Conservation (phyloP, 169 alveolate species). For the Eimeria tenella region DNA sequence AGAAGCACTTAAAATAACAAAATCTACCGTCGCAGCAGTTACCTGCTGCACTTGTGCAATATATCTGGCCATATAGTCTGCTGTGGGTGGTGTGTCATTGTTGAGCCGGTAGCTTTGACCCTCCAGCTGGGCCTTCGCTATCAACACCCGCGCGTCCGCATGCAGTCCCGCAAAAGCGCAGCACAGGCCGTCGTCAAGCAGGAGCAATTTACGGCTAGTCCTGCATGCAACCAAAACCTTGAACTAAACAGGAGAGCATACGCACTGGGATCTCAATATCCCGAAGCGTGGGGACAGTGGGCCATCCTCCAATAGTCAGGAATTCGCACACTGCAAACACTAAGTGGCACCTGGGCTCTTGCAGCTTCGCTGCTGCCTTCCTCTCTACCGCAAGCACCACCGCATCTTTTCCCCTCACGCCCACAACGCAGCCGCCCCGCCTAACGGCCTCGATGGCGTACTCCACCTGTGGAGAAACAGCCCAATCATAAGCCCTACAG, state of each 20-base stretch:
- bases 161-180: conserved; percentile 99
- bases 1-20: background rate
- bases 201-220: conserved; percentile 94
- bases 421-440: conserved; percentile 97
- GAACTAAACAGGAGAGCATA: background rate
- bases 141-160: conserved; percentile 99
- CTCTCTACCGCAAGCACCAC: conserved; percentile 98
- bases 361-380: conserved; percentile 96
- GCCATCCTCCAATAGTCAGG: background rate
- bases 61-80: conserved; percentile 96
- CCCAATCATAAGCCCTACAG: background rate
- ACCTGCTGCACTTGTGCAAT: conserved; percentile 96
- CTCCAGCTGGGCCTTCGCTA: conserved; percentile 97
- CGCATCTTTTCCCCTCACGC: conserved; percentile 96
- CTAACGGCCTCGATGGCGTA: conserved; percentile 99
- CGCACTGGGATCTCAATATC: no score
- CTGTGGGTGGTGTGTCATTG: conserved; percentile 97
- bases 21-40: background rate
- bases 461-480: conserved; percentile 90
- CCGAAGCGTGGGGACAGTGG: background rate
- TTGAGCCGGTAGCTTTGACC: conserved; percentile 97
- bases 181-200: conserved; percentile 95
- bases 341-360: conserved; percentile 89
- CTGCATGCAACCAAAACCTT: conserved; percentile 70
- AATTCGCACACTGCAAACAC: background rate